Evolutionary conservation across 768 basidiomycete genomes (phyloP).

Genomic region (Filobasidium wieringae): DNA sequence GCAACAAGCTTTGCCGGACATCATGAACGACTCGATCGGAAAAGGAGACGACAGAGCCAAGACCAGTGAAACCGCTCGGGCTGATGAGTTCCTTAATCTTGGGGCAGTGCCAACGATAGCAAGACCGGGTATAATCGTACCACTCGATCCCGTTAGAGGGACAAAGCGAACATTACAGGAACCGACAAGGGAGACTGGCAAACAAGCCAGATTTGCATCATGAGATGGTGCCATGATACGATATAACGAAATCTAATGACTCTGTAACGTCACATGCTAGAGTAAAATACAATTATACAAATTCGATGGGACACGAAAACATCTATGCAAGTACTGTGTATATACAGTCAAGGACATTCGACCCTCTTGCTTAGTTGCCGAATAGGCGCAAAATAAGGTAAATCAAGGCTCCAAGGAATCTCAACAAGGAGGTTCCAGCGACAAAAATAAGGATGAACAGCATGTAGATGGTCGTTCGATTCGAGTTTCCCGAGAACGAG

Average conservation of each 20-base stretch:
- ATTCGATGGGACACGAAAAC: too few species aligned
- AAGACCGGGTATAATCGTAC: neutral
- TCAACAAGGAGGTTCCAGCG: slow-evolving; percentile 41
- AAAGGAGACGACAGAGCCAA: neutral
- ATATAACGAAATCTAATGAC: neutral
- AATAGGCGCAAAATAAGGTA: slow-evolving; percentile 34
- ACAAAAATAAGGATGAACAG: slow-evolving; percentile 34
- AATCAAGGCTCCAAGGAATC: slow-evolving; percentile 51
- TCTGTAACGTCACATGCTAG: too few species aligned
- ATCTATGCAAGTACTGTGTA: too few species aligned
- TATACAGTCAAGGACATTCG: too few species aligned
- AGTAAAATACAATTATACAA: too few species aligned
- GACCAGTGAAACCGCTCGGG: slow-evolving; percentile 1
- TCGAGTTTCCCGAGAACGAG: slow-evolving; percentile 22
- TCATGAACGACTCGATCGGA: neutral
- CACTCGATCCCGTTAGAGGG: neutral
- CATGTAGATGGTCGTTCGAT: slow-evolving; percentile 33
- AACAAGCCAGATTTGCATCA: slow-evolving; percentile 5
- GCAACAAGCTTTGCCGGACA: neutral
- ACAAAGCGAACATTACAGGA: slow-evolving; percentile 1
- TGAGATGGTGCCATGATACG: too few species aligned
- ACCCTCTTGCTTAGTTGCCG: neutral
- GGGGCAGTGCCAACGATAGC: neutral
- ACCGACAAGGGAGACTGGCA: neutral
- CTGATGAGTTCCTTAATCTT: neutral